phyloP scores from a whole-genome alignment of 140 eudicot genomes.

The Anethum foeniculum region DNA sequence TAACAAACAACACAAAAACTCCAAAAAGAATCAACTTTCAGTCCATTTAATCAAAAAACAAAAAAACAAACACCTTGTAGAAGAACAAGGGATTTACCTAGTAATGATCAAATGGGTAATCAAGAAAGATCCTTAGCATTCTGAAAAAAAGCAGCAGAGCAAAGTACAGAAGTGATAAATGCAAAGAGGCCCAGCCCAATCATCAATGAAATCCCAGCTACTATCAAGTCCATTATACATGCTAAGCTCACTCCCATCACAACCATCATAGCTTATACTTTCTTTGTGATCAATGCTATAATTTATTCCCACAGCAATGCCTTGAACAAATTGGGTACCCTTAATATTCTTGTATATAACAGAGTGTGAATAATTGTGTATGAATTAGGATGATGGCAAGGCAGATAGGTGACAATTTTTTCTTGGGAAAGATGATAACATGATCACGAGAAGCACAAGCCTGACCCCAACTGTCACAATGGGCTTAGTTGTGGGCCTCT shows the following conservation, averaged over 20 bases:
- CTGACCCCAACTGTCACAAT: neutral
- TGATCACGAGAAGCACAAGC: neutral
- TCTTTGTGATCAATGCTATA: neutral
- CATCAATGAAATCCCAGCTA: constrained; percentile 66
- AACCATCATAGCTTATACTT: constrained; percentile 27
- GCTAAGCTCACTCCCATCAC: constrained; percentile 53
- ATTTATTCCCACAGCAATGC: neutral
- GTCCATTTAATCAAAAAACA: neutral
- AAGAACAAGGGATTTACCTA: neutral
- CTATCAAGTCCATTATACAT: constrained; percentile 51
- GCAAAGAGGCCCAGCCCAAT: constrained; percentile 74
- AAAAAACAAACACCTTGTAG: neutral
- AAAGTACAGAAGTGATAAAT: constrained; percentile 58
- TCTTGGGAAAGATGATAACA: constrained; percentile 12
- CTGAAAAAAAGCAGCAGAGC: constrained; percentile 77
- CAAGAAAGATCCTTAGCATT: constrained; percentile 59
- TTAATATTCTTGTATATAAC: neutral
- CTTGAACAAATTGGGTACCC: too few relatives aligned
- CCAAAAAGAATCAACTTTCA: neutral
- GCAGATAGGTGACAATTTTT: neutral
- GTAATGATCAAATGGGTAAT: neutral
- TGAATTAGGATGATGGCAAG: neutral
- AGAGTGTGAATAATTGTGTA: neutral
- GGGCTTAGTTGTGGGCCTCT: neutral
- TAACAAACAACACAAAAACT: too few relatives aligned